Base-by-base conservation (phyloP, 352 stramenopile species). In the Pythium insidiosum region DNA sequence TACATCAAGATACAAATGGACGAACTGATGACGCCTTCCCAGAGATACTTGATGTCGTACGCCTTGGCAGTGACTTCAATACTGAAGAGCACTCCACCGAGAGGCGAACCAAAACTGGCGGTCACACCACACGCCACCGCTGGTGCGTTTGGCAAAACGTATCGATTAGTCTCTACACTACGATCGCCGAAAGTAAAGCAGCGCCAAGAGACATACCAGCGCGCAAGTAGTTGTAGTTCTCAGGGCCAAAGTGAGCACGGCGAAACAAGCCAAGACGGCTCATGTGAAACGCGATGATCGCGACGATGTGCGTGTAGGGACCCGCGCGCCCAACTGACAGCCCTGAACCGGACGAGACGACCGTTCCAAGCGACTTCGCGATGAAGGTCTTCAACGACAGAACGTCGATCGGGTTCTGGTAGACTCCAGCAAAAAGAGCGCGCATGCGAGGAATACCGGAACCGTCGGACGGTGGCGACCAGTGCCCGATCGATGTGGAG, bases 41-140 rank as follows among this genome's bases (percentile, higher is more conserved):
- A 91, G 6, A 91, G 61, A 13, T 71, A 88, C 52, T 84, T 85
- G 57, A 93, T 87, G 48, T 88, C 75, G 53, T 91, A 93, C 43
- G 85, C 88, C 25, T 76, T 81, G 4, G 78, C 77, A 3, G 78
- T 89, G 23, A 93, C 81, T 58, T 93, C 81, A 23, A 93, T 91
- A 30, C 78, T 88, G 54, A 84, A 93, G 3, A 93, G 52, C 9
- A 93, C 68, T 5, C 80, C 78, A 6, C 80, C 80, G 0, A 93
- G 54, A 2, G 80, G 80, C 0, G 78, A 87, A 5, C 80, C 80
- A 34, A 93, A 93, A 33, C 73, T 87, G 19, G 80, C 77, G 0
- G 80, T 90, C 46, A 88, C 76, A 18, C 80, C 80, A 47, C 72
- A 85, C 0, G 80, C 80, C 19, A 89, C 71, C 16, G 73, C 80